Percentiles rank a stretch among this genome's conserved stretches.
phyloP scores from a whole-genome alignment of 1,284 basidiomycete species.

The Cerrena zonata region DNA sequence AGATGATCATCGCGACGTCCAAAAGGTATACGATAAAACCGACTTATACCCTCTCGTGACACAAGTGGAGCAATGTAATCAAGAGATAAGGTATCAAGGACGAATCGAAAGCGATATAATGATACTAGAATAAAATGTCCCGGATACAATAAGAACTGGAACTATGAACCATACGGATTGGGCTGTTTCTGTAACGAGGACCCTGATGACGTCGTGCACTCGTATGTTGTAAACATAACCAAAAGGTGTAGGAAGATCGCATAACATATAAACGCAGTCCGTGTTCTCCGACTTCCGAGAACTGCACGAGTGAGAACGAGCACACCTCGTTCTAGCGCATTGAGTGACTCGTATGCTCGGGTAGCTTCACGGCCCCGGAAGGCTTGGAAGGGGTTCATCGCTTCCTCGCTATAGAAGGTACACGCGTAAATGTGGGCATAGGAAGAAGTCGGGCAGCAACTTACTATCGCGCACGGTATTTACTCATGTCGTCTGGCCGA shows the following conservation, averaged over 20 bases:
- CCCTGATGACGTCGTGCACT: conserved; percentile 52
- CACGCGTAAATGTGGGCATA: conserved; percentile 3
- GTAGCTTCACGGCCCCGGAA: conserved; percentile 93
- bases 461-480: conserved; percentile 80
- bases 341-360: conserved; percentile 84
- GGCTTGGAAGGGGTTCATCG: conserved; percentile 95
- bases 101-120: background rate
- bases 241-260: conserved; percentile 73
- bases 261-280: conserved; percentile 80
- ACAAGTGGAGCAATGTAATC: background rate
- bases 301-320: conserved; percentile 82
- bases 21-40: too few species aligned
- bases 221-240: conserved; percentile 75
- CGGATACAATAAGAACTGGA: background rate
- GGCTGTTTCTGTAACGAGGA: conserved; percentile 46
- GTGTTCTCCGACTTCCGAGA: conserved; percentile 80
- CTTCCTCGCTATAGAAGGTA: conserved; percentile 55
- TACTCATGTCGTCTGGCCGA: conserved; percentile 70
- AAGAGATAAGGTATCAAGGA: background rate
- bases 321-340: conserved; percentile 85
- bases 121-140: background rate
- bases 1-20: too few species aligned
- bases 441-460: conserved; percentile 9
- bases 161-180: conserved; percentile 21
- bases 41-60: too few species aligned